Base-by-base conservation (phyloP, 2,329 filamentous ascomycete genomes). In the Cladosporium cucumerinum region DNA sequence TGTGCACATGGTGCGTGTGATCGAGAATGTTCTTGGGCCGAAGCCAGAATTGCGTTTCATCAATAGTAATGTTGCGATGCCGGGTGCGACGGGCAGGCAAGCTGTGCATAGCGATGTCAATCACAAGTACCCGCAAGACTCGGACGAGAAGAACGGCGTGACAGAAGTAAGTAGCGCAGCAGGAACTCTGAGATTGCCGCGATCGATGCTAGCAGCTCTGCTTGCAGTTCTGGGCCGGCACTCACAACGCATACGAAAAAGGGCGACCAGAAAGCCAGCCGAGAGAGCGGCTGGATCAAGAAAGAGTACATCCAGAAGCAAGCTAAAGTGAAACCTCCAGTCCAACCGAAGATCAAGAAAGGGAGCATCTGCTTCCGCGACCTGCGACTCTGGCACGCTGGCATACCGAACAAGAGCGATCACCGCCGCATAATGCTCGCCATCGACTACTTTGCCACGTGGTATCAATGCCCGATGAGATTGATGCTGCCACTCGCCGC, bases 301-400 rank as follows among this genome's bases (percentile, higher is more conserved):
- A 65, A 72, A 6, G 72, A 76, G 1, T 66, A 77, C 6, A 65
- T 78, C 21, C 74, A 77, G 48, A 64, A 69, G 30, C 70, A 78
- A 10, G 71, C 75, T 6, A 70, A 70, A 62, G 65, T 76, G 4
- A 68, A 69, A 16, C 76, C 76, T 4, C 78, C 78, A 0, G 65
- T 80, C 6, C 79, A 81, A 71, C 77, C 78, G 0, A 69, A 63
- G 5, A 73, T 83, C 10, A 77, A 76, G 25, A 80, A 80, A 63
- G 82, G 81, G 0, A 78, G 77, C 28, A 72, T 84, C 26, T 69
- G 82, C 46, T 75, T 84, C 51, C 75, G 81, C 6, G 81, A 84
- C 66, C 71, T 83, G 57, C 73, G 81, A 4, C 73, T 84, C 34
- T 83, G 81, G 81, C 82, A 84, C 73, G 81, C 80, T 8, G 81